Base-by-base conservation (phyloP, 2,329 filamentous ascomycete species). In the Grosmannia serpens region DNA sequence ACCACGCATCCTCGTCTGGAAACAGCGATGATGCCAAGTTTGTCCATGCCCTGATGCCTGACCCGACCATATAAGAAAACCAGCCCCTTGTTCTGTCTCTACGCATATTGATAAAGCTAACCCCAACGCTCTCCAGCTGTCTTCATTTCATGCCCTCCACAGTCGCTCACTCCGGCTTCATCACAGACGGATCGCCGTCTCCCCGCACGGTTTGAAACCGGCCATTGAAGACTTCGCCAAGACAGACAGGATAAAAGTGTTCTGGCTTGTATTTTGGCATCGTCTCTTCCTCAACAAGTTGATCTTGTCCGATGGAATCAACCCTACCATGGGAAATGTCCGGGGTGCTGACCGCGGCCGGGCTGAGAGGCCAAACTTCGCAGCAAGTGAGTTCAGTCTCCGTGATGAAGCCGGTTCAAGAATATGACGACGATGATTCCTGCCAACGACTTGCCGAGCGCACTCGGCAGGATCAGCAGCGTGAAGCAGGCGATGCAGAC, bases 391-490 rank as follows among this genome's bases (percentile, higher is more conserved):
- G 49, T 22, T 31, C 10, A 52, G 26, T n/a, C 7, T n/a, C n/a
- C n/a, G n/a, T n/a, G n/a, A n/a, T n/a, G n/a, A n/a, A n/a, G n/a
- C n/a, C n/a, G n/a, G n/a, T n/a, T n/a, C n/a, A 91, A 81, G 67
- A 89, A 91, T 8, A 88, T 76, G 46, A 85, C 76, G 0, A 86
- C 74, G 15, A 91, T 76, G 56, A 91, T 79, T 49, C 81, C 78
- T 2, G 75, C 74, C 0, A 91, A 73, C 20, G 83, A 85, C 38
- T 79, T 80, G 1, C 85, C 84, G 41, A 90, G 67, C 2, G 81
- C 87, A 63, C 82, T 82, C 0, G 88, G 88, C n/a, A 91, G 75
- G 5, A 89, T 77, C 38, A 91, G 71, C 1, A 90, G 64, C 0
- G 79, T 77, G 66, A 87, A 91, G 6, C 83, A 65, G 1, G 75